Conservation (phyloP, 1,284 basidiomycete species). For the Athelia sp. region DNA sequence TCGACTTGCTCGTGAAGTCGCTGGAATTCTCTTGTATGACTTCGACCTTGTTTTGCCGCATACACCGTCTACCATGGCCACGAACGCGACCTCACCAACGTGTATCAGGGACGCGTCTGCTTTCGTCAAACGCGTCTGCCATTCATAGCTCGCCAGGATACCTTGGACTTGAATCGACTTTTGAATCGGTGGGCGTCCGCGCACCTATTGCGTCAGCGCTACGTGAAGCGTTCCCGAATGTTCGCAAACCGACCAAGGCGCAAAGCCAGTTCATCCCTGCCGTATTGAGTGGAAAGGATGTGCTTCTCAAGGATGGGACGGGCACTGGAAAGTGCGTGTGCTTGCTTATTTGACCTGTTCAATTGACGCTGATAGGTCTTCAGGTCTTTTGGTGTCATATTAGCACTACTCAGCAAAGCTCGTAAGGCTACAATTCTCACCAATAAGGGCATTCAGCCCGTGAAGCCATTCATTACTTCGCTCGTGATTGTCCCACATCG, state of each 20-base stretch:
- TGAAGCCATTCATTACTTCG: slow-evolving; percentile 32
- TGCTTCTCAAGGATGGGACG: slow-evolving; percentile 63
- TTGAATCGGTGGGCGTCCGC: slow-evolving; percentile 48
- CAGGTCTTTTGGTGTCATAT: slow-evolving; percentile 66
- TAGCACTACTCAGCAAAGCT: slow-evolving; percentile 60
- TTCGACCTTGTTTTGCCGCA: too few species aligned
- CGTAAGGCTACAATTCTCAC: slow-evolving; percentile 18
- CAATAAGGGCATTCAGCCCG: slow-evolving; percentile 10
- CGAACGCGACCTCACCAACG: too few species aligned
- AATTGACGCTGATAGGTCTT: background rate
- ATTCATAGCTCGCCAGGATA: background rate
- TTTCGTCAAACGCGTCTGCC: background rate
- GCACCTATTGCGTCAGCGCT: slow-evolving; percentile 42
- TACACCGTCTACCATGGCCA: too few species aligned
- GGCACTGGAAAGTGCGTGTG: slow-evolving; percentile 70
- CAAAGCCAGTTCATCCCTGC: slow-evolving; percentile 62
- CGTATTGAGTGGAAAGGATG: slow-evolving; percentile 49
- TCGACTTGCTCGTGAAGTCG: too few species aligned
- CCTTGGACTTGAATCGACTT: slow-evolving; percentile 21
- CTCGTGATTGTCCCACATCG: slow-evolving; percentile 71
- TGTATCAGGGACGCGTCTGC: too few species aligned
- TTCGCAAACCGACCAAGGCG: slow-evolving; percentile 51
- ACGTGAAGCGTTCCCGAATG: slow-evolving; percentile 55
- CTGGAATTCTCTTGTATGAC: too few species aligned
- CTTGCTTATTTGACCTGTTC: background rate